Evolutionary conservation across 2,329 filamentous ascomycete species (phyloP).

Genomic region (Curvularia eragrostidis): DNA sequence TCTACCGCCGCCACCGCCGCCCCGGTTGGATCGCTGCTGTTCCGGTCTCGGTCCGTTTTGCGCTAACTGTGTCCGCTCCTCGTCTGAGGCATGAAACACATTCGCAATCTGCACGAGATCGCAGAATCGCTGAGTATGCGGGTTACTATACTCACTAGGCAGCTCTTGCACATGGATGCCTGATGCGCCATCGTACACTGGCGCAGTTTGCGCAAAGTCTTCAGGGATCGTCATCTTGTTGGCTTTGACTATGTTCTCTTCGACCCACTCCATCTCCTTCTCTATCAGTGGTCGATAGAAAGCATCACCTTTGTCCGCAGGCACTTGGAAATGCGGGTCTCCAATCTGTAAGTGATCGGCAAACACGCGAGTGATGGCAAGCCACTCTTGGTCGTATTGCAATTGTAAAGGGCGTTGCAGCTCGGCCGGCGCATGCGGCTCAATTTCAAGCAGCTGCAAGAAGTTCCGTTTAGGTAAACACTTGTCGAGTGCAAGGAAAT

Average conservation of each 20-base stretch:
- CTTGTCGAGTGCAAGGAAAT: conserved; percentile 92
- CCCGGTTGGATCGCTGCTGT: conserved; percentile 35
- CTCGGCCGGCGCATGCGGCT: conserved; percentile 30
- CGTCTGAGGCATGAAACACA: conserved; percentile 73
- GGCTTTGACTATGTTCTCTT: conserved; percentile 71
- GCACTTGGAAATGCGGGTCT: conserved; percentile 62
- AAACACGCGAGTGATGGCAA: conserved; percentile 88
- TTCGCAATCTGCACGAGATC: conserved; percentile 78
- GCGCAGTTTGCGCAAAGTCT: conserved; percentile 80
- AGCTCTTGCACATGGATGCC: conserved; percentile 67
- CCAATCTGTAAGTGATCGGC: conserved; percentile 63
- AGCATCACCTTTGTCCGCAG: conserved; percentile 70
- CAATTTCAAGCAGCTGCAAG: conserved; percentile 74
- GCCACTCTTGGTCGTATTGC: conserved; percentile 91
- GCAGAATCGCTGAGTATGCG: conserved; percentile 85
- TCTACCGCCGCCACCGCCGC: conserved; percentile 34
- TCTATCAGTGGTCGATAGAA: conserved; percentile 73
- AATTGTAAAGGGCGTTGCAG: conserved; percentile 63
- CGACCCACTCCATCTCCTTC: conserved; percentile 77
- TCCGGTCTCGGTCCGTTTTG: conserved; percentile 41
- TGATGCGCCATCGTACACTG: conserved; percentile 66
- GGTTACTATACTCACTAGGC: conserved; percentile 83
- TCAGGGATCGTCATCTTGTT: conserved; percentile 73
- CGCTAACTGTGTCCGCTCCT: conserved; percentile 61
- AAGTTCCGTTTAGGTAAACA: conserved; percentile 81